phyloP scores from a whole-genome alignment of 2,329 filamentous ascomycete species.

The Colletotrichum karsti region DNA sequence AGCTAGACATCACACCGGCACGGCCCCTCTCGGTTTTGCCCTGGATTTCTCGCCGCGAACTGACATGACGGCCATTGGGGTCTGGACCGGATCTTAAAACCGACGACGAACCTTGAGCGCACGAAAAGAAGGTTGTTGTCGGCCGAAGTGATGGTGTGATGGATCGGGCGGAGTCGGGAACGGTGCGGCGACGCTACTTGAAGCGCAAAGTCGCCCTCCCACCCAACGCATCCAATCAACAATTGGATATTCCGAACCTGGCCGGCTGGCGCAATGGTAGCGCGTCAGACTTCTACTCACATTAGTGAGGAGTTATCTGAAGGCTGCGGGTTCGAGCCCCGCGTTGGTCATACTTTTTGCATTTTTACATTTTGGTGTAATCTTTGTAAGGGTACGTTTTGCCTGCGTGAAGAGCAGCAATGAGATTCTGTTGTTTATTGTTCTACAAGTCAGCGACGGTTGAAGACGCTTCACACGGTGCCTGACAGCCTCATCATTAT shows the following conservation, averaged over 20 bases:
- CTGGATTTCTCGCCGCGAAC: too few relatives aligned
- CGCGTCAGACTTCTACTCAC: slow-evolving; percentile 27
- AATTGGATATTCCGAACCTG: neutral
- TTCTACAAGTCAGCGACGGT: too few relatives aligned
- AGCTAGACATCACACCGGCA: too few relatives aligned
- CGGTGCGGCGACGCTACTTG: neutral
- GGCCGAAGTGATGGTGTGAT: neutral
- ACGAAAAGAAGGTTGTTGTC: too few relatives aligned
- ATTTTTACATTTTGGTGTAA: neutral
- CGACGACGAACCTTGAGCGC: too few relatives aligned
- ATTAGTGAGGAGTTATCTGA: neutral
- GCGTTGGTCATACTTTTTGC: slow-evolving; percentile 23
- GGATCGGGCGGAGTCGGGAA: neutral
- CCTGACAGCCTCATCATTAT: too few relatives aligned
- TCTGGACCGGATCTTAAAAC: too few relatives aligned
- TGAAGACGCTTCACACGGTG: too few relatives aligned
- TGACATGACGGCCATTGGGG: too few relatives aligned
- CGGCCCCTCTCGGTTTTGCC: too few relatives aligned
- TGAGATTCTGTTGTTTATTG: too few relatives aligned
- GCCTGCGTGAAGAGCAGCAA: neutral
- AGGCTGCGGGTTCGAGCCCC: slow-evolving; percentile 30
- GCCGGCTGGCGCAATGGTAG: slow-evolving; percentile 30
- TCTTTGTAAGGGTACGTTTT: neutral
- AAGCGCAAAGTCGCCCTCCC: rapidly evolving
- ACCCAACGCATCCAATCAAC: slow-evolving; percentile 4